Evolutionary conservation across 192 early-diverging fungal genomes (phyloP).

Genomic region (Backusella macrospora): DNA sequence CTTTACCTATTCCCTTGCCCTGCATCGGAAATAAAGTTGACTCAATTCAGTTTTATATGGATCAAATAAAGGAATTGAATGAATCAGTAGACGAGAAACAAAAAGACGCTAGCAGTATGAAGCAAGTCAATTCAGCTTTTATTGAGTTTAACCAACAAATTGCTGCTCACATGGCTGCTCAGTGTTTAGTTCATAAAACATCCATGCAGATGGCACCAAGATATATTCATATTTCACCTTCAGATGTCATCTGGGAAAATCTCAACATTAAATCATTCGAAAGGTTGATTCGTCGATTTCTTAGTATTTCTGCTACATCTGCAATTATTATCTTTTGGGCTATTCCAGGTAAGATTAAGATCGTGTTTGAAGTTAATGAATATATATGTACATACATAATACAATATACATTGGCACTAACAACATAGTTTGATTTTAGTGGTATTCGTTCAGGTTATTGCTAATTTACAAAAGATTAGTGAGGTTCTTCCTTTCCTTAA

Average conservation of each 20-base stretch:
- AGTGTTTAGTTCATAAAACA: constrained; percentile 60
- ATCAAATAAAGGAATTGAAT: constrained; percentile 49
- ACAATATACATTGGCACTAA: background rate
- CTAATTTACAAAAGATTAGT: constrained; percentile 54
- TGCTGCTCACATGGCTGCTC: constrained; percentile 79
- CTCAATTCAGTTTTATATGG: constrained; percentile 51
- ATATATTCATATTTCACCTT: constrained; percentile 64
- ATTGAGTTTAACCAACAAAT: constrained; percentile 78
- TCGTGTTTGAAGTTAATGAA: background rate
- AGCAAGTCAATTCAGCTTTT: constrained; percentile 70
- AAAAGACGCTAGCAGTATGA: constrained; percentile 29
- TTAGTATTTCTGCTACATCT: constrained; percentile 52
- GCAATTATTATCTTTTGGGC: constrained; percentile 76
- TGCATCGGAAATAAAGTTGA: constrained; percentile 69
- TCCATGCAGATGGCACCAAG: constrained; percentile 67
- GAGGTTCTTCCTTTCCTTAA: constrained; percentile 56
- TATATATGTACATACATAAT: background rate
- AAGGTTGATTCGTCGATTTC: constrained; percentile 56
- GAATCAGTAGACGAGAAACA: constrained; percentile 46
- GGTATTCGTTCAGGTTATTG: constrained; percentile 57
- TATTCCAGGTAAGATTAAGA: constrained; percentile 51
- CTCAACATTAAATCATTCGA: constrained; percentile 56
- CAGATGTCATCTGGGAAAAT: constrained; percentile 86
- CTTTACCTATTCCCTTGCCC: constrained; percentile 44
- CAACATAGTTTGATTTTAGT: constrained; percentile 40